Base-by-base conservation (phyloP, 1,284 basidiomycete genomes). In the Heliocybe sulcata region DNA sequence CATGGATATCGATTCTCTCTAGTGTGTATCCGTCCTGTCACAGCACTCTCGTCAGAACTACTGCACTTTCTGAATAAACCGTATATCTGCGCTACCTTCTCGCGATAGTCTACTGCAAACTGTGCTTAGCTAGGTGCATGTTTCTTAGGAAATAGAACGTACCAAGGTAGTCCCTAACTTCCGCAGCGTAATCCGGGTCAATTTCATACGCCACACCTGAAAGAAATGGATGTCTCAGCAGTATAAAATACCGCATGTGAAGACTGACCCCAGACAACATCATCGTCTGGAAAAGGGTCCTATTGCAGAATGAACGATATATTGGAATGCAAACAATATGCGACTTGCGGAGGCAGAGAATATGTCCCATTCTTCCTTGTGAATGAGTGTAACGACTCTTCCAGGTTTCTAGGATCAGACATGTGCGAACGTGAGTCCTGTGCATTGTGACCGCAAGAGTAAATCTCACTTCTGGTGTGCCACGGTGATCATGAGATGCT, bases 381-480 rank as follows among this genome's bases (percentile, higher is more conserved):
- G 86, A n/a, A 94, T 77, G 2, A 95, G 73, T 1, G 92, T 95
- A 3, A 93, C 92, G 1, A 93, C 92, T n/a, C 92, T 74, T 2
- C 92, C 92, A 3, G 90, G 90, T 55, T 73, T 80, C 85, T 90
- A 63, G 4, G n/a, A n/a, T 45, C 27, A 20, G 55, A 19, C 16
- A 56, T 49, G 53, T 35, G 38, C 35, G 8, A 33, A 22, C 27
- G 35, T 27, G 11, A n/a, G 12, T 23, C 20, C 22, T 45, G 35
- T 14, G 42, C 47, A 12, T 20, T 26, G 42, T 51, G 48, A 51
- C n/a, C 6, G 51, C 33, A 38, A 45, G 38, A 23, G 23, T 9
- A 38, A 3, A 49, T n/a, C 67, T 49, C 53, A 88, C 89, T 75
- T 90, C 83, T 2, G 83, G 85, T 1, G 90, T 92, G 19, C 90